A percentile compares a stretch with the other conserved stretches of the same genome.
Evolutionary conservation across 2,329 filamentous ascomycete species (phyloP).

Genomic region (Trichoderma sp.): DNA sequence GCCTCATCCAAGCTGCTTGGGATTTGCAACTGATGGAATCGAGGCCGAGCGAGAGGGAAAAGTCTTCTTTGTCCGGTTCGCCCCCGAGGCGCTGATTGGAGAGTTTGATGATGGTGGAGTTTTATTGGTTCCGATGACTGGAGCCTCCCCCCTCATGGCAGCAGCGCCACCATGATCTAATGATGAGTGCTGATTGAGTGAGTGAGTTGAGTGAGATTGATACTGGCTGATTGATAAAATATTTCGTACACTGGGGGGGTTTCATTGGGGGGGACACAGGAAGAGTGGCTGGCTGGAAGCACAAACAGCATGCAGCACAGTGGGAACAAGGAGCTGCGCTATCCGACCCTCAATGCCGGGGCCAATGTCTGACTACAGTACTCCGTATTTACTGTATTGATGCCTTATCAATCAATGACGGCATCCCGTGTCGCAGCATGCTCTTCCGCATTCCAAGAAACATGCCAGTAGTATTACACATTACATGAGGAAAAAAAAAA

Average conservation of each 20-base stretch:
- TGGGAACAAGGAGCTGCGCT: background rate
- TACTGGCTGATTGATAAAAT: conserved; percentile 14
- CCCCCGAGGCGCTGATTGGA: conserved; percentile 9
- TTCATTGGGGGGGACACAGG: background rate
- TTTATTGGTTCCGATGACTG: conserved; percentile 9
- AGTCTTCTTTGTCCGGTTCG: background rate
- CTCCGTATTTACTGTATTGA: no score
- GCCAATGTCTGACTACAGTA: no score
- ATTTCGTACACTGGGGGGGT: background rate
- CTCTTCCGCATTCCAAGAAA: background rate
- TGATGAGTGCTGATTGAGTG: conserved; percentile 1
- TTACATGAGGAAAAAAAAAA: background rate
- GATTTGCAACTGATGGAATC: background rate
- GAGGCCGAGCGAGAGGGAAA: background rate
- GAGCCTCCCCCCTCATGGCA: no score
- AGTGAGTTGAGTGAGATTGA: background rate
- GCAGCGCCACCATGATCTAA: conserved; percentile 18
- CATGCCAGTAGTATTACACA: background rate
- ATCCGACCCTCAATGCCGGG: conserved; percentile 1
- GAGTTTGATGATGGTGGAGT: background rate
- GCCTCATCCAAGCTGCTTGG: background rate
- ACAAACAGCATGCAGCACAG: background rate
- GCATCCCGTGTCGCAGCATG: background rate
- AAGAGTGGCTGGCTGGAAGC: no score
- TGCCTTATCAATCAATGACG: conserved; percentile 12